phyloP scores from a whole-genome alignment of 2,329 filamentous ascomycete species.

The Fusarium ambrosium region DNA sequence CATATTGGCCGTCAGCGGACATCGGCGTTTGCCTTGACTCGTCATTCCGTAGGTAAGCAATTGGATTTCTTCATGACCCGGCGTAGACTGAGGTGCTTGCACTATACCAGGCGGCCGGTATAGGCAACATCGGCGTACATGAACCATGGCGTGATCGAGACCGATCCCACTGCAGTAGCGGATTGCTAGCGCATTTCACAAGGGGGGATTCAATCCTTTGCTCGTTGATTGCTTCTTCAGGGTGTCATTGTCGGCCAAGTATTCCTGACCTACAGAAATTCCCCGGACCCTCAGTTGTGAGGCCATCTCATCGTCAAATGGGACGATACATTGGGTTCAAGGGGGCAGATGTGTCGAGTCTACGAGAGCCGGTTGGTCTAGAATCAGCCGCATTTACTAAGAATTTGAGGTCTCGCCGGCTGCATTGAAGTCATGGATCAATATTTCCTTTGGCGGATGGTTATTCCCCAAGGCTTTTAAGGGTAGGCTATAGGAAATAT shows the following conservation, averaged over 20 bases:
- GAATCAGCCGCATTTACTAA: background rate
- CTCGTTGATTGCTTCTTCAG: background rate
- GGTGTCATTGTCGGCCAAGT: background rate
- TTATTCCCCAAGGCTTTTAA: no score
- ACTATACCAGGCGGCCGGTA: background rate
- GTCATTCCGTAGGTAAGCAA: no score
- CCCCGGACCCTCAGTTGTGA: background rate
- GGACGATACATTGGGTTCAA: background rate
- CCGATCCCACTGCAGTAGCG: background rate
- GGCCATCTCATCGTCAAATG: background rate
- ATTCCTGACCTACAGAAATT: background rate
- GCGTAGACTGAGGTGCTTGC: background rate
- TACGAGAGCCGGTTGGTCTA: background rate
- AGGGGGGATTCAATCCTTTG: background rate
- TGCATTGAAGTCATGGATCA: background rate
- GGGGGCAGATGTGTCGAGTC: background rate
- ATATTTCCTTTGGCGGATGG: no score
- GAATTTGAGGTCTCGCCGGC: background rate
- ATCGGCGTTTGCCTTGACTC: background rate
- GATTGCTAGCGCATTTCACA: background rate
- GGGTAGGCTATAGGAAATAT: no score
- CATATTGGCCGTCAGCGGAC: background rate
- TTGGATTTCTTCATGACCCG: no score
- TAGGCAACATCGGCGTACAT: background rate
- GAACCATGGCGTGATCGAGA: background rate